Base-by-base conservation (phyloP, 1,139 yeast genomes). In the Pichia sp. region DNA sequence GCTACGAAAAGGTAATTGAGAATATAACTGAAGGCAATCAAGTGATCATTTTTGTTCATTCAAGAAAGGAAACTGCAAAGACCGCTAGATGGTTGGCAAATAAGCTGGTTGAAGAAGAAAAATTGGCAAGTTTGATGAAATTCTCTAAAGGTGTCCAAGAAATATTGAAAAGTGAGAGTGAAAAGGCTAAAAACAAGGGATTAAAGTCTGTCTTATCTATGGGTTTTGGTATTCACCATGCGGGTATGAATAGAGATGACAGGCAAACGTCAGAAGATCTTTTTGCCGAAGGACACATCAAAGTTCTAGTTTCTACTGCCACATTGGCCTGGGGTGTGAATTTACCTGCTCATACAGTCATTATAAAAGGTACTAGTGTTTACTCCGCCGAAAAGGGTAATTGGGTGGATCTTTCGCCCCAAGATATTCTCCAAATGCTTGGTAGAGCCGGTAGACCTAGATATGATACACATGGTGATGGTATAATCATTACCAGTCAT, bases 311-410 rank as follows among this genome's bases (percentile, higher is more conserved):
- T 1, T 87, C 95, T 0, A 92, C 98, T 1, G 95, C 97, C 0
- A 92, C 98, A 0, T 74, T 92, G 52, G 97, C 98, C 0, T 92
- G 97, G 98, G 98, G 98, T 72, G 97, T 92, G 36, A 92, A 92
- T 60, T 72, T 92, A 46, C 98, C 98, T 1, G 97, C 97, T 0
- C 97, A 92, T 55, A 87, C 97, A 0, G 98, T 92, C 31, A 81
- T 92, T 31, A 85, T 92, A 49, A 90, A 92, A 58, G 98, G 97
- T 0, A 92, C 98, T 0, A 95, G 88, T 56, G 81, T 92, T 0
- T 94, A 92, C 58, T 84, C 94, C 3, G 97, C 99, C 0, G 94
- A 85, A 55, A 77, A 77, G 51, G 96, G 97, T 43, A 66, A 76
- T 1, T 90, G 97, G 96, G 79, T 80, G 2, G 95, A 86, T 55